Percentiles rank a stretch among this genome's conserved stretches.
These are phyloP conservation scores for Hypsizygus marmoreus DNA, from an alignment of 768 basidiomycete species.

Conservation along the genomic window DNA sequence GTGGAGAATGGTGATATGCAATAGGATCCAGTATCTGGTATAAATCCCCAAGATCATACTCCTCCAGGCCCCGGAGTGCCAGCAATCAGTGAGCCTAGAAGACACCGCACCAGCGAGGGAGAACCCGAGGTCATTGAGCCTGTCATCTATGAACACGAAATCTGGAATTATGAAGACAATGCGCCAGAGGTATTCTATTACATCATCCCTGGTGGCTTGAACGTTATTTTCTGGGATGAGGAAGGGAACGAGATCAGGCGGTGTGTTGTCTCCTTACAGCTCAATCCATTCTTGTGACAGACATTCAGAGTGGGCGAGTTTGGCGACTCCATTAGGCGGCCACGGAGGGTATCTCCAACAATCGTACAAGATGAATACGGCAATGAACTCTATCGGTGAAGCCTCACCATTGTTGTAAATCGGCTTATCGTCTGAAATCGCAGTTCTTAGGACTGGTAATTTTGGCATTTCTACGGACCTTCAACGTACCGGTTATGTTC, in stretches of 20 bases:
- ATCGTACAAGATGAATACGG: slow-evolving; percentile 64
- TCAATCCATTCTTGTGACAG: background rate
- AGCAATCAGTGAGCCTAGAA: background rate
- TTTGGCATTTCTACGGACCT: background rate
- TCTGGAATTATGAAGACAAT: slow-evolving; percentile 21
- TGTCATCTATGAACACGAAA: slow-evolving; percentile 25
- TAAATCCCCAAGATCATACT: no score
- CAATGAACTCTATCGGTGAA: slow-evolving; percentile 57
- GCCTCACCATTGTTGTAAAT: background rate
- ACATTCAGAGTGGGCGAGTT: slow-evolving; percentile 54
- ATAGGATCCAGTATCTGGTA: no score
- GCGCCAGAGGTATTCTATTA: slow-evolving; percentile 46
- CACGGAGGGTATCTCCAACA: slow-evolving; percentile 34
- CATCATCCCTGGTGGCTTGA: slow-evolving; percentile 64
- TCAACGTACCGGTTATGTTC: no score
- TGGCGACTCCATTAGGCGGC: slow-evolving; percentile 17
- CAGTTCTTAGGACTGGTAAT: slow-evolving; percentile 17
- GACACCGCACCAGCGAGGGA: background rate
- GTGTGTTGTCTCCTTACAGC: slow-evolving; percentile 31
- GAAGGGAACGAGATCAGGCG: slow-evolving; percentile 64
- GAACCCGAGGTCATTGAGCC: slow-evolving; percentile 22
- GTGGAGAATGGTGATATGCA: no score
- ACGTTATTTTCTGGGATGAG: slow-evolving; percentile 70
- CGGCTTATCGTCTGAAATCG: background rate
- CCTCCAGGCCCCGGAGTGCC: no score